A percentile compares a stretch with the other conserved stretches of the same genome.
These are phyloP conservation scores for Fusarium bulbicola DNA, from an alignment of 2,329 filamentous ascomycete genomes.

Conservation along the genomic window DNA sequence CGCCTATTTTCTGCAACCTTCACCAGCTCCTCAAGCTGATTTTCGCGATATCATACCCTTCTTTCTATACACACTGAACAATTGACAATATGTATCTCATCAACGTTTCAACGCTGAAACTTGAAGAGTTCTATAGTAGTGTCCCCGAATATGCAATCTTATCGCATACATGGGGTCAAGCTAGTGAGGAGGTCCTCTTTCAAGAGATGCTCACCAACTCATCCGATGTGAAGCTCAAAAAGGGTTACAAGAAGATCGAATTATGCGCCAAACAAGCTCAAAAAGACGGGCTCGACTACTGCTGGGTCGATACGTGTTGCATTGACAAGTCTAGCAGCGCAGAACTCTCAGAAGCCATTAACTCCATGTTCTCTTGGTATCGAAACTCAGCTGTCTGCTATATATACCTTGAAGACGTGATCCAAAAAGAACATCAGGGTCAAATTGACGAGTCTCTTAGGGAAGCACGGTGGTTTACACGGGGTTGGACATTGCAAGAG, in stretches of 20 bases:
- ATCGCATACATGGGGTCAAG: slow-evolving; percentile 30
- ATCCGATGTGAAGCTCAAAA: slow-evolving; percentile 2
- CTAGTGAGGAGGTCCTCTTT: slow-evolving; percentile 7
- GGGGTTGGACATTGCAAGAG: slow-evolving; percentile 43
- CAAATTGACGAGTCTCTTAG: background rate
- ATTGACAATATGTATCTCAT: slow-evolving; percentile 28
- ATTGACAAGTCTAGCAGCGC: slow-evolving; percentile 37
- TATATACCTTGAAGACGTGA: slow-evolving; percentile 37
- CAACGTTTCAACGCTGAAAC: slow-evolving; percentile 10
- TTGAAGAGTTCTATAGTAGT: slow-evolving; percentile 24
- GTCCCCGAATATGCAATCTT: slow-evolving; percentile 31
- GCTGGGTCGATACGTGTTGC: slow-evolving; percentile 47
- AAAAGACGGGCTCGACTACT: slow-evolving; percentile 22
- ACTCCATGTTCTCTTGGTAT: slow-evolving; percentile 43
- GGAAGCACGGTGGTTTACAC: slow-evolving; percentile 32
- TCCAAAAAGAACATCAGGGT: background rate
- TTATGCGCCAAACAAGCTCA: slow-evolving; percentile 27
- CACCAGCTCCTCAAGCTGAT: background rate
- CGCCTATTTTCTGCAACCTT: background rate
- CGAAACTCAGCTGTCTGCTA: slow-evolving; percentile 37
- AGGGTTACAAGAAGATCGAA: slow-evolving; percentile 40
- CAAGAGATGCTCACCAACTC: slow-evolving; percentile 1
- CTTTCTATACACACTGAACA: accelerated
- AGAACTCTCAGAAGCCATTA: slow-evolving; percentile 45
- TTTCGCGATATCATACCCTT: background rate